These are phyloP conservation scores for Ceratocystis cubensis DNA, from an alignment of 2,329 filamentous ascomycete species.

Conservation along the genomic window DNA sequence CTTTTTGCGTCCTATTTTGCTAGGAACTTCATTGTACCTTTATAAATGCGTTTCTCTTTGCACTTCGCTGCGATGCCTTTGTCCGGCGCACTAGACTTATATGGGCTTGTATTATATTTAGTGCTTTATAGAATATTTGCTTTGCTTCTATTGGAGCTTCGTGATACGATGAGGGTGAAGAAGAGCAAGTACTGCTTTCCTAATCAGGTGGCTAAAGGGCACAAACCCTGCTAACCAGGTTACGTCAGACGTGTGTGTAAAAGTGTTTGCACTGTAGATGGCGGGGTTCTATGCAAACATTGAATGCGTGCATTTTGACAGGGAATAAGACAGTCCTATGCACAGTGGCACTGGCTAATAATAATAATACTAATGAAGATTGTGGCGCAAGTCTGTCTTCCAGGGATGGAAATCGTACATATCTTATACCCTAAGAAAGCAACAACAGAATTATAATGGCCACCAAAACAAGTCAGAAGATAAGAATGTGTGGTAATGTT, in stretches of 20 bases:
- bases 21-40: no score
- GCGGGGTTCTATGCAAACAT: constrained; percentile 9
- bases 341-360: neutral
- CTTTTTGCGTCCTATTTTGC: no score
- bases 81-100: neutral
- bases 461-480: no score
- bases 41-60: neutral
- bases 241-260: constrained; percentile 17
- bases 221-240: constrained; percentile 15
- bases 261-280: constrained; percentile 7
- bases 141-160: neutral
- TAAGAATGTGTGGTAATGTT: no score
- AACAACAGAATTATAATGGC: no score
- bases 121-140: neutral
- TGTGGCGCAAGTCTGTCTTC: neutral
- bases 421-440: no score
- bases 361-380: neutral
- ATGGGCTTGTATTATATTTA: neutral
- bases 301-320: constrained; percentile 16
- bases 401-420: no score
- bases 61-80: neutral
- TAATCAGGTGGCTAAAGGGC: constrained; percentile 11
- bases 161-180: neutral
- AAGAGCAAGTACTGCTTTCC: neutral
- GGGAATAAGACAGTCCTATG: constrained; percentile 10